These are phyloP conservation scores for Agaricales sp. DNA, from an alignment of 1,284 basidiomycete genomes.

Conservation along the genomic window DNA sequence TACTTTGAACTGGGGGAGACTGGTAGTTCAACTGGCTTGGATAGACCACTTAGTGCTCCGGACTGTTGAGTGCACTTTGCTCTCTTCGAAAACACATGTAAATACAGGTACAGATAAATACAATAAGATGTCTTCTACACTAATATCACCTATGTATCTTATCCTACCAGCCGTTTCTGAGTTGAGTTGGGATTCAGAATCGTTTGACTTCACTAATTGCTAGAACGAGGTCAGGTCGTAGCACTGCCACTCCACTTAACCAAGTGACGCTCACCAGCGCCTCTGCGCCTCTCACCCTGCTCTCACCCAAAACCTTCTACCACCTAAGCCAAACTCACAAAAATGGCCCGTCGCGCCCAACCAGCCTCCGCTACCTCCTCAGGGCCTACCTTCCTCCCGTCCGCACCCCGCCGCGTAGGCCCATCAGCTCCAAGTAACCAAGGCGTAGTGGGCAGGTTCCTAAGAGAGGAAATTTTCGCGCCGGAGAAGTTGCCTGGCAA, in stretches of 20 bases:
- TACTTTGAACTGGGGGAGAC: too few species aligned
- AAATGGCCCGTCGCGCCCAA: not conserved
- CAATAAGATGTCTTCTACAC: too few species aligned
- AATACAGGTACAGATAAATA: too few species aligned
- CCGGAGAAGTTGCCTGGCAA: conserved; percentile 68
- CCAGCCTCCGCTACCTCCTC: not conserved
- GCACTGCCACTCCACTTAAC: not conserved
- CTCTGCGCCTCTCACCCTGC: not conserved
- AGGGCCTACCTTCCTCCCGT: not conserved
- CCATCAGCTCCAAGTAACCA: conserved; percentile 32
- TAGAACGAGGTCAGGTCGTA: too few species aligned
- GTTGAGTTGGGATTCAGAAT: too few species aligned
- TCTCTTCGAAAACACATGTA: too few species aligned
- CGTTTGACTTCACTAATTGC: too few species aligned
- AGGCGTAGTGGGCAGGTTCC: conserved; percentile 44
- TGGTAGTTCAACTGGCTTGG: too few species aligned
- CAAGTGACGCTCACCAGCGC: not conserved
- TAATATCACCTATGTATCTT: too few species aligned
- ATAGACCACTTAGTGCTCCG: too few species aligned
- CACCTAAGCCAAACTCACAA: not conserved
- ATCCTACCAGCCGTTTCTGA: too few species aligned
- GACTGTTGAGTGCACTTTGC: too few species aligned
- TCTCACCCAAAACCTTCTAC: not conserved
- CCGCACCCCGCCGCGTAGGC: not conserved
- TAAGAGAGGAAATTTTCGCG: conserved; percentile 56